These are phyloP conservation scores for Epichloe elymi DNA, from an alignment of 2,329 filamentous ascomycete species.

Conservation along the genomic window DNA sequence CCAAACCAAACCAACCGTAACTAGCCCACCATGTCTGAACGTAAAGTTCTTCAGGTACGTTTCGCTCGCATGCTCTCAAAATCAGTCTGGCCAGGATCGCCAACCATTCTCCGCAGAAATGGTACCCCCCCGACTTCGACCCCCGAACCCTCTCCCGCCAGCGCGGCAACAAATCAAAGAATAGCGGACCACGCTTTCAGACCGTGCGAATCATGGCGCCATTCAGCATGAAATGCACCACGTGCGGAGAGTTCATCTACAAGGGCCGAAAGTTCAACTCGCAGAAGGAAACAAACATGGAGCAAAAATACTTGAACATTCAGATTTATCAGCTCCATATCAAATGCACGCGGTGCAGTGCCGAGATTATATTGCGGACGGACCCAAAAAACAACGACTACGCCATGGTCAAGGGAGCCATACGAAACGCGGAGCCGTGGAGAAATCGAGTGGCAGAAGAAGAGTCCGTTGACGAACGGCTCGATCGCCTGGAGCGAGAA, in stretches of 20 bases:
- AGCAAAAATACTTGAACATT: constrained; percentile 80
- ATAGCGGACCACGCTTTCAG: constrained; percentile 65
- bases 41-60: constrained; percentile 53
- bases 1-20: background rate
- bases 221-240: constrained; percentile 30
- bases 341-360: constrained; percentile 72
- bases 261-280: constrained; percentile 93
- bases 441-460: constrained; percentile 45
- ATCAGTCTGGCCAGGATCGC: background rate
- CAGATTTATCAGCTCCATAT: constrained; percentile 75
- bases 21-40: constrained; percentile 58
- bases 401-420: constrained; percentile 64
- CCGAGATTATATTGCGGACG: constrained; percentile 85
- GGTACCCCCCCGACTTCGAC: constrained; percentile 78
- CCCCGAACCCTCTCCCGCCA: constrained; percentile 66
- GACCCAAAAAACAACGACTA: constrained; percentile 93
- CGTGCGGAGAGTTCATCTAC: constrained; percentile 68
- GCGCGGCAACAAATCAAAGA: constrained; percentile 45
- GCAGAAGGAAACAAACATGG: constrained; percentile 76
- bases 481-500: constrained; percentile 73
- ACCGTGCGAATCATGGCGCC: constrained; percentile 71
- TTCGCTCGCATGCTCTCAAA: background rate
- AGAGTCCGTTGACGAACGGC: constrained; percentile 76
- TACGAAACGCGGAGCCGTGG: constrained; percentile 92
- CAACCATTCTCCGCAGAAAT: constrained; percentile 25